Evolutionary conservation across 192 early-diverging fungal genomes (phyloP), one percentile per base, ranked within the genome.

Genomic region (Chytriomyces sp.): DNA sequence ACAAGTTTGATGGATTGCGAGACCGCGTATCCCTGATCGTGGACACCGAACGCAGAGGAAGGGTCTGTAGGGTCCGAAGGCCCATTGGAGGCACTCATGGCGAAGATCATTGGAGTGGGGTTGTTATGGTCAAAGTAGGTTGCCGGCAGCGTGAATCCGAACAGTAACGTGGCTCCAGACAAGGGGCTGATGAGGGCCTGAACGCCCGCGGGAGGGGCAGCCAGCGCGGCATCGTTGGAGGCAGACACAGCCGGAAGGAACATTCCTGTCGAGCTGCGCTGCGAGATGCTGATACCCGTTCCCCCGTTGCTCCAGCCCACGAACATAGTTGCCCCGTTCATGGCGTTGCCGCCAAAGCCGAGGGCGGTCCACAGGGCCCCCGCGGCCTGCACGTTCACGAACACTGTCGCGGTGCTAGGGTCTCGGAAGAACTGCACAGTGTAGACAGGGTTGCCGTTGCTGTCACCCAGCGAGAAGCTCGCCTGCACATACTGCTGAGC

Each of bases 291-390:
- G 57, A 53, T 30, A 26, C 57, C 63, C 8, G 49, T 59, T 22
- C 61, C 62, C 3, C 64, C 64, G 62, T 73, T 65, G 22, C 25
- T 26, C 59, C 60, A 82, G 14, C 44, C 74, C 19, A 82, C 70
- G 31, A 53, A 67, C 58, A 82, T 67, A n/a, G 41, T 59, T 3
- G 76, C 62, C 3, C 49, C 39, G 7, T 40, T 39, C 73, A 74
- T 74, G 19, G 8, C 25, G n/a, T n/a, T n/a, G 10, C 31, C 37
- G 2, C 73, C 73, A 52, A 74, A n/a, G 19, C 73, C 73, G 14
- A 74, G 17, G 25, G 22, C 34, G 8, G 54, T 55, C 62, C 63
- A 74, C 14, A 52, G 52, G 34, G 39, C 26, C 14, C 34, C 31
- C n/a, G 36, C 39, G 10, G 52, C 34, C 64, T 74, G 73, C 3